Percentiles rank a stretch among this genome's conserved stretches.
Conservation (phyloP, 192 early-diverging fungal genomes). For the Coemansia sp. region DNA sequence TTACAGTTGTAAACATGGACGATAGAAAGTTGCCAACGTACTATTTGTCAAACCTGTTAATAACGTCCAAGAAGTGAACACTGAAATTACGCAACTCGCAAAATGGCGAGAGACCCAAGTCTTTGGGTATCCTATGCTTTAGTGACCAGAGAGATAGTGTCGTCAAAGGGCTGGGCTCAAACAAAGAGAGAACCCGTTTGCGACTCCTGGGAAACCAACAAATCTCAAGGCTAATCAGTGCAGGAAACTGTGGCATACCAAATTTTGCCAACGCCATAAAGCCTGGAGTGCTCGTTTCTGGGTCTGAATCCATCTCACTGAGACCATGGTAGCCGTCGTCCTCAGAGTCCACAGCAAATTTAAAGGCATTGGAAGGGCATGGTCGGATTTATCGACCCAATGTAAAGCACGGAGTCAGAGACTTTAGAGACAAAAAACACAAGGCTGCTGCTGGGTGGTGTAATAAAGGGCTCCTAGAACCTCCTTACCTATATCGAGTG, state of each 20-base stretch:
- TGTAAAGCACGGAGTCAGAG: constrained; percentile 10
- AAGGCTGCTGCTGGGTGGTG: background rate
- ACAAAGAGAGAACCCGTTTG: constrained; percentile 4
- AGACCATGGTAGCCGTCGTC: background rate
- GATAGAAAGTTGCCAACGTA: background rate
- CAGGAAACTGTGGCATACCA: constrained; percentile 20
- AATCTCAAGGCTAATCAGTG: constrained; percentile 13
- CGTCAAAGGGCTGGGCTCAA: constrained; percentile 10
- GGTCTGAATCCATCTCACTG: background rate
- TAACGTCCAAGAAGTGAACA: constrained; percentile 5
- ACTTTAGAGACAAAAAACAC: constrained; percentile 14
- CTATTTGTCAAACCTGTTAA: background rate
- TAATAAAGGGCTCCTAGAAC: constrained; percentile 14
- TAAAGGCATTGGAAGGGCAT: background rate
- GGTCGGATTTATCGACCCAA: background rate
- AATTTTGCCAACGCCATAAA: background rate
- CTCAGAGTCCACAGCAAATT: background rate
- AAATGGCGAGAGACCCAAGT: constrained; percentile 10
- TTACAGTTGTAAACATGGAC: background rate
- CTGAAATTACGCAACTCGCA: constrained; percentile 2
- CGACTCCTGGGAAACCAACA: constrained; percentile 15
- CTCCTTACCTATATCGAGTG: background rate
- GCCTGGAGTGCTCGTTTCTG: background rate
- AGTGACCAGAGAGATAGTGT: constrained; percentile 18
- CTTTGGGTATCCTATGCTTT: constrained; percentile 3